phyloP scores from a whole-genome alignment of 148 eudicot species.

The Chenopodium formosanum region DNA sequence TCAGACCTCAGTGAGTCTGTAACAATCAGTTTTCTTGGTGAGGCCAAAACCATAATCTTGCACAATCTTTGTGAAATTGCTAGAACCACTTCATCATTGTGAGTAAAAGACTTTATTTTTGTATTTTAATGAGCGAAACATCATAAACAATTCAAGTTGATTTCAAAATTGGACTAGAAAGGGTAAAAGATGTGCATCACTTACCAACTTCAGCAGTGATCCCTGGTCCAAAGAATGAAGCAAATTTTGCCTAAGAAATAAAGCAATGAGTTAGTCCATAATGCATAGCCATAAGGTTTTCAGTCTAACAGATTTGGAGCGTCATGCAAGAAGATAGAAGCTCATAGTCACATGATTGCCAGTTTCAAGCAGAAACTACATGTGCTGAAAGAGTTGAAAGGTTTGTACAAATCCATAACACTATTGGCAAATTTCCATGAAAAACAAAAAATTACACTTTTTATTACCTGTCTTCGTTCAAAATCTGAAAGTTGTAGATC shows the following conservation, averaged over 20 bases:
- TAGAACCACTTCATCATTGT: background rate
- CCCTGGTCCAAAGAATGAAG: conserved; percentile 97
- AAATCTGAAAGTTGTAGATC: conserved; percentile 78
- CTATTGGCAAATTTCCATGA: too few species aligned
- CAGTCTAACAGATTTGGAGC: background rate
- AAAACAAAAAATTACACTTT: too few species aligned
- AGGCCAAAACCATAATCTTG: background rate
- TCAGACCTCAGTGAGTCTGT: background rate
- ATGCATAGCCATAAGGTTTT: background rate
- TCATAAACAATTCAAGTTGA: background rate
- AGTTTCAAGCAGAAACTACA: background rate
- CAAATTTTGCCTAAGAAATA: conserved; percentile 67
- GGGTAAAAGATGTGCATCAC: conserved; percentile 10
- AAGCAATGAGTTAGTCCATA: background rate
- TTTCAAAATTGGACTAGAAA: background rate
- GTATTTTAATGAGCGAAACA: background rate
- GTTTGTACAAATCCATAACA: too few species aligned
- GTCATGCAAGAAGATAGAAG: background rate
- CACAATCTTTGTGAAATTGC: background rate
- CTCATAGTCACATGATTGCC: background rate
- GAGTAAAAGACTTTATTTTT: background rate
- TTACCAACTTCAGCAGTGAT: conserved; percentile 88
- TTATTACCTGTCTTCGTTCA: conserved; percentile 78
- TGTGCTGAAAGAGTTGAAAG: background rate
- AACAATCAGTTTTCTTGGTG: background rate